These are phyloP conservation scores for Boletus sp. DNA, from an alignment of 1,284 basidiomycete species.

Conservation along the genomic window DNA sequence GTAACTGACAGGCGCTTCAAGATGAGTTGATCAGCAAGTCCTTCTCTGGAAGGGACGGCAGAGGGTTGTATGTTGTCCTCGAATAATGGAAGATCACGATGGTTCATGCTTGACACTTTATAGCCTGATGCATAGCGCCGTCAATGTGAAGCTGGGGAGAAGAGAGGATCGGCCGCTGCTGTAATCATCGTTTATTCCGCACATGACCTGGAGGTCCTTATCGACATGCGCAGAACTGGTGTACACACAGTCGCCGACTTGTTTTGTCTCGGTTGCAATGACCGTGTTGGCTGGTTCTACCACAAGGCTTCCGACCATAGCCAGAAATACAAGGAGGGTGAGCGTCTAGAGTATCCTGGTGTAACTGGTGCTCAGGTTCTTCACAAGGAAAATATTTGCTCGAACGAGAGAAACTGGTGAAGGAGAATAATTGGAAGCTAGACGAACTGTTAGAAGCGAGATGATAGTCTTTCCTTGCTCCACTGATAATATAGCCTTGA, in stretches of 20 bases:
- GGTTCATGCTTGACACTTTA: not conserved
- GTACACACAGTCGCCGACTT: constrained; percentile 81
- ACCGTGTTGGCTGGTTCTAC: constrained; percentile 81
- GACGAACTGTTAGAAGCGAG: constrained; percentile 35
- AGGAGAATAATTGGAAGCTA: constrained; percentile 75
- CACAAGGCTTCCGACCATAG: constrained; percentile 72
- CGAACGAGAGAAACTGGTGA: constrained; percentile 74
- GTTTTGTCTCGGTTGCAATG: constrained; percentile 74
- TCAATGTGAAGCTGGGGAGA: constrained; percentile 70
- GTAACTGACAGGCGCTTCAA: constrained; percentile 57
- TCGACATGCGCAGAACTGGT: constrained; percentile 54
- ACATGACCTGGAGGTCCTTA: constrained; percentile 1
- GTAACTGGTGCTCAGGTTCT: not conserved
- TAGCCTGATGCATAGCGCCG: constrained; percentile 74
- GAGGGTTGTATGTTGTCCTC: constrained; percentile 62
- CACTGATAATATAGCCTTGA: not conserved
- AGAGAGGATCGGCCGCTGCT: constrained; percentile 75
- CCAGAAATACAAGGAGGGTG: constrained; percentile 88
- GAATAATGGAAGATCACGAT: not conserved
- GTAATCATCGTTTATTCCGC: constrained; percentile 37
- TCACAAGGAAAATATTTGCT: constrained; percentile 75
- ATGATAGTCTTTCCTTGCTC: not conserved
- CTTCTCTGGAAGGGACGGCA: constrained; percentile 80
- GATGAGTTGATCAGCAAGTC: constrained; percentile 84
- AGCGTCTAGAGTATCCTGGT: constrained; percentile 9